These are phyloP conservation scores for Rhodotorula kratochvilovae DNA, from an alignment of 768 basidiomycete genomes.

Conservation along the genomic window DNA sequence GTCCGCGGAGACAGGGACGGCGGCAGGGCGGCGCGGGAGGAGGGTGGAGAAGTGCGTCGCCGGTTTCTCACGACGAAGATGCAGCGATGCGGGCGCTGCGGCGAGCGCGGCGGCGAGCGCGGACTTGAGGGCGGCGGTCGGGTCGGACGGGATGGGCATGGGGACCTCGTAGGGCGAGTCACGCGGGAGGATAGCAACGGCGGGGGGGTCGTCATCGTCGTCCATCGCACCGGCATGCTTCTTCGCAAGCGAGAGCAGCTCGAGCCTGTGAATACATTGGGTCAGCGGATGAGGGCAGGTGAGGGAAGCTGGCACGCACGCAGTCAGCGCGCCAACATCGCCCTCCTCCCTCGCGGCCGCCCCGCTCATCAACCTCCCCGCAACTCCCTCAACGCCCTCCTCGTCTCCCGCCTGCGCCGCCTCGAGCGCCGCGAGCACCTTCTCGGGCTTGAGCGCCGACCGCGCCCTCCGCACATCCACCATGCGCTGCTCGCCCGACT, in stretches of 20 bases:
- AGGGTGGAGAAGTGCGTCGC: constrained; percentile 9
- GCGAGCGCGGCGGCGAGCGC: not conserved
- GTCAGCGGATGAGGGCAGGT: not conserved
- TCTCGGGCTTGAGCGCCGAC: not conserved
- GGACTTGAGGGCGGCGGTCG: not conserved
- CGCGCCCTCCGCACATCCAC: not conserved
- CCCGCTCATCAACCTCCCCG: not conserved
- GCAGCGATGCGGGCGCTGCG: not conserved
- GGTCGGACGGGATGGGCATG: not conserved
- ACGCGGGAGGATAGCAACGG: not conserved
- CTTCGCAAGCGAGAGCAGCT: not conserved
- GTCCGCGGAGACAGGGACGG: not conserved
- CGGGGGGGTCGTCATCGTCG: not conserved
- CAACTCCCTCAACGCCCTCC: not conserved
- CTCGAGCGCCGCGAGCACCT: not conserved
- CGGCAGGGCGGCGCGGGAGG: not conserved
- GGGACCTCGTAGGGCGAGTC: not conserved
- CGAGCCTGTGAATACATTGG: not conserved
- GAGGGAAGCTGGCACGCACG: not conserved
- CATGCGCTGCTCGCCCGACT: not conserved
- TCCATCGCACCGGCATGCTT: not conserved
- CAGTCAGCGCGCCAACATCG: constrained; percentile 14
- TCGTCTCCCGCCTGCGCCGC: not conserved
- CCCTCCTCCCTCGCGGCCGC: not conserved
- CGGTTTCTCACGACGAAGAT: not conserved